A percentile compares a stretch with the other conserved stretches of the same genome.
Conservation (phyloP, 495 filamentous ascomycete genomes). For the Copromyces sp. region DNA sequence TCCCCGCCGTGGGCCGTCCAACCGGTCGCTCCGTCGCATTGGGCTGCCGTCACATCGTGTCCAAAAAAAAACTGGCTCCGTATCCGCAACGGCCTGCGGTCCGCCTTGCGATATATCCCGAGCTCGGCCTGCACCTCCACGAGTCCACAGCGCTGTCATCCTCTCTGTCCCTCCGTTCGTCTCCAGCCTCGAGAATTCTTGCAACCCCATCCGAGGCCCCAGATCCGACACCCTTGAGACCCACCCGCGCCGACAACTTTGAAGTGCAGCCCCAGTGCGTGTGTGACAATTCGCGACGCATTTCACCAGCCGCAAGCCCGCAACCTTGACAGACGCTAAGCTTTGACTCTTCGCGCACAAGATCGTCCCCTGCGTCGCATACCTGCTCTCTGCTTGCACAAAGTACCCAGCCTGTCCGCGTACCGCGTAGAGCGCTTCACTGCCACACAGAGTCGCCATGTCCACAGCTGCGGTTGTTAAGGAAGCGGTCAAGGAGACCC, state of each 20-base stretch:
- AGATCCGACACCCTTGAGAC: not conserved
- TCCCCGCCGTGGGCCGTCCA: not conserved
- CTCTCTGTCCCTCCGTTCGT: not conserved
- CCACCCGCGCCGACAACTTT: not conserved
- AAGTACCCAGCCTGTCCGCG: not conserved
- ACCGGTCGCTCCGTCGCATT: not conserved
- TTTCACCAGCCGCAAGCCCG: not conserved
- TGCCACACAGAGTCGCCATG: conserved; percentile 19
- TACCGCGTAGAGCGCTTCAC: not conserved
- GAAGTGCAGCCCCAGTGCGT: not conserved
- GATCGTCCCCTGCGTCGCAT: not conserved
- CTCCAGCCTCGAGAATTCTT: not conserved
- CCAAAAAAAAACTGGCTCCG: not conserved
- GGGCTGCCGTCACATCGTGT: not conserved
- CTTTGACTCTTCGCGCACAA: not conserved
- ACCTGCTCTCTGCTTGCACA: not conserved
- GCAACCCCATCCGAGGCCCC: not conserved
- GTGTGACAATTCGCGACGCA: not conserved
- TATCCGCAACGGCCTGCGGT: not conserved
- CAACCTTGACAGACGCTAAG: not conserved
- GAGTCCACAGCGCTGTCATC: not conserved
- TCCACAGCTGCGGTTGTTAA: conserved; percentile 41
- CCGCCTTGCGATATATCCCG: not conserved
- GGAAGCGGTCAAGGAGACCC: conserved; percentile 65
- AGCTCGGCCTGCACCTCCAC: not conserved